Evolutionary conservation across 768 basidiomycete genomes (phyloP).

Genomic region (Tylopilus felleus): DNA sequence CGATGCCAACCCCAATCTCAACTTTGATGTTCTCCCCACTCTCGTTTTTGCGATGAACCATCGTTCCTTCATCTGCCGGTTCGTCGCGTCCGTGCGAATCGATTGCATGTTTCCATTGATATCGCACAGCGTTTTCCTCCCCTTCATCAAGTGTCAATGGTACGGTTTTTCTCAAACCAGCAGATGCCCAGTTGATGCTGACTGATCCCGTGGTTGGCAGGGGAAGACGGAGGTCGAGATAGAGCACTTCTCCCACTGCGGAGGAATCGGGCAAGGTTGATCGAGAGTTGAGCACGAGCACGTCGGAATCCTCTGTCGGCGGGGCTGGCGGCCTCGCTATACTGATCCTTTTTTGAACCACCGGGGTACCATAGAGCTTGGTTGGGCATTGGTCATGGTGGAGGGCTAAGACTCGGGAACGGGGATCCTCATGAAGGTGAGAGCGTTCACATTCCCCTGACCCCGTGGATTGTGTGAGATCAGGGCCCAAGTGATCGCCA

Average conservation of each 20-base stretch:
- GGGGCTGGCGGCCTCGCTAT: slow-evolving; percentile 10
- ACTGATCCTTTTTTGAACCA: slow-evolving; percentile 9
- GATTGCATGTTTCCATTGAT: slow-evolving; percentile 16
- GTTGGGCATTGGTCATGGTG: neutral
- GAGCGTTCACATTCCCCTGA: neutral
- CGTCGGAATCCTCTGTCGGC: slow-evolving; percentile 18
- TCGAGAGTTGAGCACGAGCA: slow-evolving; percentile 20
- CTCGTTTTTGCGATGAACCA: slow-evolving; percentile 1
- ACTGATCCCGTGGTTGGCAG: neutral
- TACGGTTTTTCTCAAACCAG: slow-evolving; percentile 12
- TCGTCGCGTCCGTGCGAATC: slow-evolving; percentile 14
- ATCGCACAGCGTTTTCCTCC: slow-evolving; percentile 1
- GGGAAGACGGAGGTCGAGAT: slow-evolving; percentile 8
- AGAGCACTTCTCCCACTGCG: slow-evolving; percentile 5
- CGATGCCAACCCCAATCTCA: slow-evolving; percentile 2
- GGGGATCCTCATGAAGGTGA: neutral
- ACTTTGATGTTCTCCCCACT: slow-evolving; percentile 12
- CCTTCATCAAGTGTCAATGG: neutral
- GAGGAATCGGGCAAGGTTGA: slow-evolving; percentile 6
- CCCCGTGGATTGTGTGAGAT: neutral
- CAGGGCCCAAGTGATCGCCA: neutral
- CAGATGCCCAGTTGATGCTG: slow-evolving; percentile 14
- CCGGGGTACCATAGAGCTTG: slow-evolving; percentile 6
- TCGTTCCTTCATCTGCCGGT: slow-evolving; percentile 13
- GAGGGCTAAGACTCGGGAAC: too few relatives aligned